Evolutionary conservation across 139 green algal species (phyloP), one percentile per base, ranked within the genome.

Genomic region (Desmodesmus armatus): DNA sequence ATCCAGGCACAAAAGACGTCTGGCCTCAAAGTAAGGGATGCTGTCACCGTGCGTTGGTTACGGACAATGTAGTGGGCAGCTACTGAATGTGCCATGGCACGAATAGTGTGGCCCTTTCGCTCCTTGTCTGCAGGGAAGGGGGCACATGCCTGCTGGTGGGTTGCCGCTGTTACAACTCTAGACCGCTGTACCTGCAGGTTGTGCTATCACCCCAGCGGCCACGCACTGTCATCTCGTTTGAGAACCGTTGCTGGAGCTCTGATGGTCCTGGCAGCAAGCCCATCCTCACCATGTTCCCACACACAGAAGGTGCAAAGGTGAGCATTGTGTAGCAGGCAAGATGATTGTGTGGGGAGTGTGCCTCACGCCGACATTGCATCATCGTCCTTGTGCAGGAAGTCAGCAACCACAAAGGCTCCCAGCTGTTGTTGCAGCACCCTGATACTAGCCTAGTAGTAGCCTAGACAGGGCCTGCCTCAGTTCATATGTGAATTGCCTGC

Each of bases 251-350:
- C 53, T 89, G 86, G 47, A 69, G 87, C 27, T 85, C 71, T 25
- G 86, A 88, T 43, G 86, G 88, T 58, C 21, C 73, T 33, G 67
- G 69, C 37, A 79, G 60, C 27, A 77, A 73, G 41, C 92, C 92
- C 6, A 84, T 74, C 41, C 89, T 96, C 11, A 93, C 93, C 13
- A 70, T 96, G 49, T 96, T 95, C 85, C 90, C 93, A 82, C 91
- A 95, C 77, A 83, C 93, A 47, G 79, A 92, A 25, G 93, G 93
- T 33, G 82, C 85, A 29, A 88, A 87, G 21, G 90, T 93, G 11
- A 15, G 74, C 44, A 21, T n/a, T n/a, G n/a, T n/a, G n/a, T n/a
- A n/a, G n/a, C n/a, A n/a, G n/a, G n/a, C n/a, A n/a, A n/a, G n/a
- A n/a, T n/a, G n/a, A n/a, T n/a, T n/a, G n/a, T n/a, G n/a, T n/a